phyloP scores from a whole-genome alignment of 176 grass and related monocot genomes.

The Cymbopogon citratus region DNA sequence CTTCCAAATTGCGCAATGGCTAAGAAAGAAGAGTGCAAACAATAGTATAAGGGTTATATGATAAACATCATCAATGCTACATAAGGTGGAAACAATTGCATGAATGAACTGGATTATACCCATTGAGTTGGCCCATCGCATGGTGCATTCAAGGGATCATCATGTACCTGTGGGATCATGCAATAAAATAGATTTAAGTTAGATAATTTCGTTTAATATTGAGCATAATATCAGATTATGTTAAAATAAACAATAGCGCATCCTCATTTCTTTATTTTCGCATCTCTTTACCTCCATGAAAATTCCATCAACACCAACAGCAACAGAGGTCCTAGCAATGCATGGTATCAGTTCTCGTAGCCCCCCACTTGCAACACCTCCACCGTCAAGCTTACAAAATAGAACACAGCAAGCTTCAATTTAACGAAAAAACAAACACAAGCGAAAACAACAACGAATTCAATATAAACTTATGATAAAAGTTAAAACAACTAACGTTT shows the following conservation, averaged over 20 bases:
- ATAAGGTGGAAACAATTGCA: neutral
- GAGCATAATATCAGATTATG: neutral
- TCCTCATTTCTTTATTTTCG: neutral
- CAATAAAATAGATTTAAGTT: neutral
- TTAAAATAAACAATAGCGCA: neutral
- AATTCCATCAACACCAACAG: constrained; percentile 90
- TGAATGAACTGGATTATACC: constrained; percentile 39
- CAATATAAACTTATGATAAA: neutral
- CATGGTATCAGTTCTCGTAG: constrained; percentile 91
- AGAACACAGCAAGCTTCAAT: constrained; percentile 1
- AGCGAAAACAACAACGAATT: neutral
- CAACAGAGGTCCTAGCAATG: constrained; percentile 86
- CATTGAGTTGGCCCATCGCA: constrained; percentile 97
- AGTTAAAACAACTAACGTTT: neutral
- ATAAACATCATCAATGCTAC: neutral
- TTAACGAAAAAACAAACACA: constrained; percentile 12
- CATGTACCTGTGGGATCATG: constrained; percentile 58
- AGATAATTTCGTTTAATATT: neutral
- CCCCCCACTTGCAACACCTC: constrained; percentile 90
- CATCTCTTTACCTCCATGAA: constrained; percentile 90
- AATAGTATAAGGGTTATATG: neutral
- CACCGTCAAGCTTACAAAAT: constrained; percentile 80
- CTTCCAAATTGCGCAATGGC: constrained; percentile 85
- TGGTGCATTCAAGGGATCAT: constrained; percentile 81
- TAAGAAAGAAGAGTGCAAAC: constrained; percentile 18